Base-by-base conservation (phyloP, 164 flowering plant species). In the Kingdonia uniflora region DNA sequence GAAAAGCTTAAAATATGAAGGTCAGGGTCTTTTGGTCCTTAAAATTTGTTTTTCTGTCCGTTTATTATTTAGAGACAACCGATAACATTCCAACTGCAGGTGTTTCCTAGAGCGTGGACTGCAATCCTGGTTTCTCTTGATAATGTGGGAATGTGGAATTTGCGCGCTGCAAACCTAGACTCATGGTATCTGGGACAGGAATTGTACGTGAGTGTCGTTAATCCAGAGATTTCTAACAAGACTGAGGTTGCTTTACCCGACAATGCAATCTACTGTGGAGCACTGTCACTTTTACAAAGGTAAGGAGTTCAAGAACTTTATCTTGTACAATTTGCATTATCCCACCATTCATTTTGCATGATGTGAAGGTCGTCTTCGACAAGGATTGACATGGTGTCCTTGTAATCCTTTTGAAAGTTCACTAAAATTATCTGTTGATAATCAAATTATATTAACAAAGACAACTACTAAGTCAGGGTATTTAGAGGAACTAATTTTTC, bases 121-220 rank as follows among this genome's bases (percentile, higher is more conserved):
- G 96, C 98, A 38, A 84, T 91, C 42, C 66, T 87, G 64, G 77
- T 87, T 25, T 80, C 74, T 16, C 82, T 87, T 19, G 98, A 91
- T 67, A 91, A 85, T 64, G 76, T 69, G 54, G 96, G 98, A 44
- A 76, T 85, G 47, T 87, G 98, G 98, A 91, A 91, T 67, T 82
- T 91, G 17, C 82, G 98, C 2, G 64, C 80, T 0, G 74, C 80
- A 65, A 84, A 91, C 60, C 86, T 87, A 3, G 54, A 85, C 70
- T 76, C 95, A 20, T 91, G 98, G 98, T 82, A 87, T 70, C 76
- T 87, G 24, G 98, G 96, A n/a, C 98, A 91, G 73, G 96, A 91
- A 72, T 65, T 72, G 37, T 91, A 87, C 50, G 33, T 91, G 37
- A 81, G 71, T 23, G 83, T 80, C 40, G 76, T 83, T 51, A 85